Evolutionary conservation across 305 asterid species (phyloP).

Genomic region (Fraxinus baroniana): DNA sequence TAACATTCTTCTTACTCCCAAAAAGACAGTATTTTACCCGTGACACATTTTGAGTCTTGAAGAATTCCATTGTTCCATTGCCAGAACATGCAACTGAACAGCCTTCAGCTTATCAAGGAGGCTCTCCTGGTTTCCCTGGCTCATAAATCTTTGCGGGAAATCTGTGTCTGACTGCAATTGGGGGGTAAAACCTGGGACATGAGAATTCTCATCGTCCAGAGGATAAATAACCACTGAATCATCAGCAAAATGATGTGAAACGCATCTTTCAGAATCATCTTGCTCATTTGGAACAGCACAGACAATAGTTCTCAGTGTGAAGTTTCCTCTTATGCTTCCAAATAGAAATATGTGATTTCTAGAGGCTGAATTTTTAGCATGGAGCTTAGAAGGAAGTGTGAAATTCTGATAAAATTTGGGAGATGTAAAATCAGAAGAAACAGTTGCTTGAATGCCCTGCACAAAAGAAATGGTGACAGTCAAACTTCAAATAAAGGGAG

Average conservation of each 20-base stretch:
- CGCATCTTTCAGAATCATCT: slow-evolving; percentile 33
- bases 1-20: slow-evolving; percentile 4
- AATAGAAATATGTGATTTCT: slow-evolving; percentile 24
- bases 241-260: slow-evolving; percentile 31
- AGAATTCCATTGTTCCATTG: slow-evolving; percentile 71
- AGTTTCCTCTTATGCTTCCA: slow-evolving; percentile 30
- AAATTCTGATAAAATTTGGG: slow-evolving; percentile 31
- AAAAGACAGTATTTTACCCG: slow-evolving; percentile 38
- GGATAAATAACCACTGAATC: slow-evolving; percentile 34
- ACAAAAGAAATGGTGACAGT: slow-evolving; percentile 7
- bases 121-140: slow-evolving; percentile 40
- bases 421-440: slow-evolving; percentile 23
- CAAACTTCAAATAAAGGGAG: background rate
- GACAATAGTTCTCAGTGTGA: slow-evolving; percentile 32
- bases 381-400: slow-evolving; percentile 29
- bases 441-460: background rate
- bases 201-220: slow-evolving; percentile 24
- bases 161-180: slow-evolving; percentile 30
- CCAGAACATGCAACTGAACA: slow-evolving; percentile 60
- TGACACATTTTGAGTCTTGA: slow-evolving; percentile 57
- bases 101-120: slow-evolving; percentile 69
- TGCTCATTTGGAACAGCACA: slow-evolving; percentile 35
- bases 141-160: slow-evolving; percentile 28
- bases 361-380: slow-evolving; percentile 25
- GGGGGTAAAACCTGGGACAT: slow-evolving; percentile 32